phyloP scores from a whole-genome alignment of 2,329 filamentous ascomycete genomes.

The Microdochium paspali region DNA sequence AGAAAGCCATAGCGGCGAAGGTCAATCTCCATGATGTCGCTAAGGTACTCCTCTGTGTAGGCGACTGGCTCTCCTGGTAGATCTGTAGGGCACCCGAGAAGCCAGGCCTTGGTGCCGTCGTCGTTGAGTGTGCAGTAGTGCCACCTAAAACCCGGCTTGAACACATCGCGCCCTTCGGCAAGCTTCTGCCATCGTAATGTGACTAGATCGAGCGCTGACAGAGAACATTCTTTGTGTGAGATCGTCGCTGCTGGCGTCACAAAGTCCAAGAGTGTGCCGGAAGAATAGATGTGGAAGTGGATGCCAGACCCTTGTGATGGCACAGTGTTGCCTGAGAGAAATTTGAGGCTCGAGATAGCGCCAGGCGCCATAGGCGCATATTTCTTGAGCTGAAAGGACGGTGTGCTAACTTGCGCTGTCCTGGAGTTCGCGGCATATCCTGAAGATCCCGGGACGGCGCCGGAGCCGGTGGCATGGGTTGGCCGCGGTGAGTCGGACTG shows the following conservation, averaged over 20 bases:
- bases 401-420: slow-evolving; percentile 56
- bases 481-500: slow-evolving; percentile 41
- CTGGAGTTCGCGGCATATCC: slow-evolving; percentile 61
- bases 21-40: slow-evolving; percentile 90
- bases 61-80: slow-evolving; percentile 53
- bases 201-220: slow-evolving; percentile 81
- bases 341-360: slow-evolving; percentile 81
- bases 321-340: slow-evolving; percentile 76
- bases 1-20: slow-evolving; percentile 84
- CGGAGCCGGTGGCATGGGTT: slow-evolving; percentile 37
- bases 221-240: slow-evolving; percentile 75
- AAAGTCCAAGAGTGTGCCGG: slow-evolving; percentile 86
- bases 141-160: slow-evolving; percentile 87
- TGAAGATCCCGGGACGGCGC: slow-evolving; percentile 45
- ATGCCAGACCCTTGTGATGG: slow-evolving; percentile 84
- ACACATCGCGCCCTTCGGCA: slow-evolving; percentile 89
- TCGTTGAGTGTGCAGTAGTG: slow-evolving; percentile 97
- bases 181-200: slow-evolving; percentile 90
- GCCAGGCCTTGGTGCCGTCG: slow-evolving; percentile 91
- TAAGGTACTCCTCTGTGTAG: slow-evolving; percentile 81
- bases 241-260: slow-evolving; percentile 87
- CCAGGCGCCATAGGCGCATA: slow-evolving; percentile 84
- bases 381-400: slow-evolving; percentile 55
- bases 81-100: slow-evolving; percentile 85
- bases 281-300: slow-evolving; percentile 93